Conservation (phyloP, 2,329 filamentous ascomycete species). For the Pseudovirgaria hyperparasitica region DNA sequence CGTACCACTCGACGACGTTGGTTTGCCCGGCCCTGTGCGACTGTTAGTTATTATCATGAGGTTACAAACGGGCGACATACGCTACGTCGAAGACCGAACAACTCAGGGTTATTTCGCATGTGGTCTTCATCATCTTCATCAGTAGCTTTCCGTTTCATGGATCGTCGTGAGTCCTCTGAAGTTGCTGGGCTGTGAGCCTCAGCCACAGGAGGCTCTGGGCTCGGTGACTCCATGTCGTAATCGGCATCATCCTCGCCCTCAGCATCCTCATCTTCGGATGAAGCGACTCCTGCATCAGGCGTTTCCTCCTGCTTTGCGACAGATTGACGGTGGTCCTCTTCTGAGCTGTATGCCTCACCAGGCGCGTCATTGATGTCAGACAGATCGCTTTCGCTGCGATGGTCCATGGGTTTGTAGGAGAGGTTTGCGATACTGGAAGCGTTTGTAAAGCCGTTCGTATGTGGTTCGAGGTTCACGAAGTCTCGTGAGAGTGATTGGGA, state of each 20-base stretch:
- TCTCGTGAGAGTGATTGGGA: no score
- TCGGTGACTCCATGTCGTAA: slow-evolving; percentile 55
- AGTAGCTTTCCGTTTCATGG: slow-evolving; percentile 51
- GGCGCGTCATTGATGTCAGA: slow-evolving; percentile 54
- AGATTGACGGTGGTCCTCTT: slow-evolving; percentile 27
- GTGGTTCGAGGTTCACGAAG: slow-evolving; percentile 48
- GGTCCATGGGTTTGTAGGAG: no score
- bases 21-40: slow-evolving; percentile 43
- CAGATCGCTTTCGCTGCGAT: slow-evolving; percentile 64
- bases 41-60: slow-evolving; percentile 18
- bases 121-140: slow-evolving; percentile 69
- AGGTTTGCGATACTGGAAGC: no score
- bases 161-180: slow-evolving; percentile 57
- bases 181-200: slow-evolving; percentile 37
- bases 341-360: slow-evolving; percentile 23
- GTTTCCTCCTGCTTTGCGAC: slow-evolving; percentile 32
- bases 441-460: no score
- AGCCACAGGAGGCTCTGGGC: slow-evolving; percentile 24
- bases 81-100: slow-evolving; percentile 89
- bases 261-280: slow-evolving; percentile 37
- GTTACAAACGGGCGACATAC: slow-evolving; percentile 39
- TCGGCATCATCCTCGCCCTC: slow-evolving; percentile 48
- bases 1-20: slow-evolving; percentile 48
- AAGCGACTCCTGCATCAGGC: slow-evolving; percentile 30
- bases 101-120: slow-evolving; percentile 81